phyloP scores from a whole-genome alignment of 495 filamentous ascomycete species.

The Xylaria curta region DNA sequence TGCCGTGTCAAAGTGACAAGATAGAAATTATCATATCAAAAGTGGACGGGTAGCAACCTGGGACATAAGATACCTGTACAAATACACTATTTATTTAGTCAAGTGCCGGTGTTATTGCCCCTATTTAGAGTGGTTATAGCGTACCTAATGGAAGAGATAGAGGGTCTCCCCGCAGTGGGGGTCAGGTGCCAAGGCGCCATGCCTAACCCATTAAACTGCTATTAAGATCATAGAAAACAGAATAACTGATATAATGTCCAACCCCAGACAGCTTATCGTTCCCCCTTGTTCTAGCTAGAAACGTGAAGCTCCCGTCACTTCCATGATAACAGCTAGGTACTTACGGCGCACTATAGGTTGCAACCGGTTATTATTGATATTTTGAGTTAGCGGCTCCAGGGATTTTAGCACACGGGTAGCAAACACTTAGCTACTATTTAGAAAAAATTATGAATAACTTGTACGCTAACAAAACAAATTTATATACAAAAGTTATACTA shows the following conservation, averaged over 20 bases:
- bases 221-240: not conserved
- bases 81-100: not conserved
- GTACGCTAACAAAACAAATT: too few relatives aligned
- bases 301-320: not conserved
- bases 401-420: too few relatives aligned
- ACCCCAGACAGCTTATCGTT: not conserved
- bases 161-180: constrained; percentile 15
- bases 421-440: too few relatives aligned
- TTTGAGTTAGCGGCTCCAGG: too few relatives aligned
- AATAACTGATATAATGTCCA: not conserved
- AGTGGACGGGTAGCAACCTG: not conserved
- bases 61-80: not conserved
- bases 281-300: not conserved
- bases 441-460: too few relatives aligned
- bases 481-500: too few relatives aligned
- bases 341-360: too few relatives aligned
- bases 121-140: not conserved
- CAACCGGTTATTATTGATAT: too few relatives aligned
- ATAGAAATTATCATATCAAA: not conserved
- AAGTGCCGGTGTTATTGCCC: not conserved
- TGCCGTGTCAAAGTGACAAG: not conserved
- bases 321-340: not conserved
- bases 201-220: not conserved
- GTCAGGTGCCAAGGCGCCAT: not conserved
- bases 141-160: constrained; percentile 15